These are phyloP conservation scores for Cinnamomum micranthum DNA, from an alignment of 164 flowering plant genomes.

Conservation along the genomic window DNA sequence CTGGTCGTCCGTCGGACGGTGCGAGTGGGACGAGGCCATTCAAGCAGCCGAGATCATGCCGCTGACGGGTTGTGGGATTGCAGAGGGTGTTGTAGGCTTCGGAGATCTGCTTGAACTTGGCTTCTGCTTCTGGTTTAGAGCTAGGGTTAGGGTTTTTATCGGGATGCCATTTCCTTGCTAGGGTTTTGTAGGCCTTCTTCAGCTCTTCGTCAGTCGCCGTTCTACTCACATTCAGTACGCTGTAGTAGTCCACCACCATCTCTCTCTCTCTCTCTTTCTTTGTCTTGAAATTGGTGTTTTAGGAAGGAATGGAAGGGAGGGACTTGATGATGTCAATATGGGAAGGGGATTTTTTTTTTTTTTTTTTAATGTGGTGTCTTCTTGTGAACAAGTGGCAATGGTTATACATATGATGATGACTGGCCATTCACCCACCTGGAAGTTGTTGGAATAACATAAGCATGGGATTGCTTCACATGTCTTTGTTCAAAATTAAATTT, in stretches of 20 bases:
- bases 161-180: slow-evolving; percentile 41
- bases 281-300: neutral
- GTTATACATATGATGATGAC: too few species aligned
- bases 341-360: too few species aligned
- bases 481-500: too few species aligned
- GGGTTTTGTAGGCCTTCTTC: slow-evolving; percentile 28
- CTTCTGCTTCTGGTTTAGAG: slow-evolving; percentile 32
- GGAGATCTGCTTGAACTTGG: slow-evolving; percentile 38
- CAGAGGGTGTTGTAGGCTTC: slow-evolving; percentile 42
- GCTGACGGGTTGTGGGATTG: slow-evolving; percentile 51
- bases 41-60: slow-evolving; percentile 56
- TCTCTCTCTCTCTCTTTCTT: neutral
- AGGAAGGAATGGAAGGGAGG: too few species aligned
- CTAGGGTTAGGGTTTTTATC: slow-evolving; percentile 28
- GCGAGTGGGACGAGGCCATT: slow-evolving; percentile 47
- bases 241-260: slow-evolving; percentile 38
- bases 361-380: too few species aligned
- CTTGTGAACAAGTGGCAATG: too few species aligned
- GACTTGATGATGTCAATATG: too few species aligned
- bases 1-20: neutral
- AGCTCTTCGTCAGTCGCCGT: slow-evolving; percentile 35
- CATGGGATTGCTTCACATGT: too few species aligned
- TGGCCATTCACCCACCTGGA: too few species aligned
- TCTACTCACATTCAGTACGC: slow-evolving; percentile 25
- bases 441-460: too few species aligned